Percentiles rank a stretch among this genome's conserved stretches.
Conservation (phyloP, 176 grass and related monocot genomes). For the Typha latifolia region DNA sequence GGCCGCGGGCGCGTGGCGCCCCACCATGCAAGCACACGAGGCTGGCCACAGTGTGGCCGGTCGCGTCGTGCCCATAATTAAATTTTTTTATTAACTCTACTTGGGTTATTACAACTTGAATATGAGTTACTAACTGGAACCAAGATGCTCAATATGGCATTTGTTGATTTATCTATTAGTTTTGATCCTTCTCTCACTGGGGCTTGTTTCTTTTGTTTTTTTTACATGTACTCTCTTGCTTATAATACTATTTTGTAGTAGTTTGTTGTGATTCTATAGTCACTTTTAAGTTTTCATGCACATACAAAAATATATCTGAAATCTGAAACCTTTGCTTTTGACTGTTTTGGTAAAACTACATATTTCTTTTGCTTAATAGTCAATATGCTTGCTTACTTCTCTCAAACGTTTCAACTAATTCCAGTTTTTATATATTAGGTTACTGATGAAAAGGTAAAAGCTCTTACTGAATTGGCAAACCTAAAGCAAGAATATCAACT, state of each 20-base stretch:
- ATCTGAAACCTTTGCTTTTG: background rate
- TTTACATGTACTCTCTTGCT: background rate
- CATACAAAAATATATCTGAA: background rate
- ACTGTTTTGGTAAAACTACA: background rate
- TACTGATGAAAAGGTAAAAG: constrained; percentile 80
- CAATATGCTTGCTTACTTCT: background rate
- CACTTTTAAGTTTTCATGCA: background rate
- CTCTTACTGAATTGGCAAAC: constrained; percentile 82
- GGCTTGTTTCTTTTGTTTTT: too few species aligned
- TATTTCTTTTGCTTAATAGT: background rate
- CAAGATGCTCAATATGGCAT: too few species aligned
- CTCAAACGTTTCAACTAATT: constrained; percentile 1
- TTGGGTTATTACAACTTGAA: too few species aligned
- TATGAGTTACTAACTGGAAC: too few species aligned
- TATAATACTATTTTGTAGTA: background rate
- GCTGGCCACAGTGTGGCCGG: too few species aligned
- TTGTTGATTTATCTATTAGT: too few species aligned
- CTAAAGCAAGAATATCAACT: constrained; percentile 66
- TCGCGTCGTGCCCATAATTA: too few species aligned
- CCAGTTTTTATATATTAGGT: constrained; percentile 41
- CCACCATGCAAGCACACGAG: too few species aligned
- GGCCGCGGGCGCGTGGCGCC: too few species aligned
- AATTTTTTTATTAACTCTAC: too few species aligned
- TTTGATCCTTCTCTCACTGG: too few species aligned
- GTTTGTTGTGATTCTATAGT: background rate